A percentile compares a stretch with the other conserved stretches of the same genome.
Conservation (phyloP, 2,329 filamentous ascomycete species). For the Lachnellula occidentalis region DNA sequence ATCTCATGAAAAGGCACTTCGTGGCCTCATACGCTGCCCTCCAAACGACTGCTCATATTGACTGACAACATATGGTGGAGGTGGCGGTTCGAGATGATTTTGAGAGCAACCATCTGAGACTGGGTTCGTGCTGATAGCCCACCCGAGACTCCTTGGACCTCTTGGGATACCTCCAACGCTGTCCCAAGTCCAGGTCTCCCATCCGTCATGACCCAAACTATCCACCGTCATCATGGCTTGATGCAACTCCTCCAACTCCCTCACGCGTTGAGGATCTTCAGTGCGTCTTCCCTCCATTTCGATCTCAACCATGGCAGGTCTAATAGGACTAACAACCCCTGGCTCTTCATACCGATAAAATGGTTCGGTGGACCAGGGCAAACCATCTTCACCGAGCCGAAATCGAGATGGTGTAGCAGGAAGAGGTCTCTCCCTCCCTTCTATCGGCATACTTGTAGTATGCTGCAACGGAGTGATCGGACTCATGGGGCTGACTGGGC, state of each 20-base stretch:
- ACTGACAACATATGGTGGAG: constrained; percentile 27
- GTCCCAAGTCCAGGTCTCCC: constrained; percentile 26
- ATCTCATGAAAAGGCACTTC: constrained; percentile 8
- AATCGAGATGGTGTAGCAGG: constrained; percentile 28
- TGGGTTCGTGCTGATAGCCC: constrained; percentile 26
- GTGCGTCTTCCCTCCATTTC: constrained; percentile 16
- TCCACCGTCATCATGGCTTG: constrained; percentile 32
- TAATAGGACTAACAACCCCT: neutral
- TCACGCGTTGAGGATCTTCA: constrained; percentile 27
- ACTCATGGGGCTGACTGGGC: constrained; percentile 15
- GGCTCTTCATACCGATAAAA: constrained; percentile 21
- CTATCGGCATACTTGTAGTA: constrained; percentile 1
- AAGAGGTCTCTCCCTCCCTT: constrained; percentile 21
- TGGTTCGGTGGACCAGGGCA: constrained; percentile 30
- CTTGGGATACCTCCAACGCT: constrained; percentile 21
- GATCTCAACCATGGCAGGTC: constrained; percentile 4
- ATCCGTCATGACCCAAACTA: constrained; percentile 24
- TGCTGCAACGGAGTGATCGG: constrained; percentile 7
- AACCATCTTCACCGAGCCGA: constrained; percentile 28
- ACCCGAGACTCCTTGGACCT: constrained; percentile 27
- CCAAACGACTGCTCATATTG: constrained; percentile 22
- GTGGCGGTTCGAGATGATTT: constrained; percentile 5
- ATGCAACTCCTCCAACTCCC: constrained; percentile 26
- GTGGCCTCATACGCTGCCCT: constrained; percentile 12
- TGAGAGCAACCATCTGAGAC: neutral